A percentile compares a stretch with the other conserved stretches of the same genome.
These are phyloP conservation scores for Trypanosoma platydactyli DNA, from an alignment of 208 protist species.

Conservation along the genomic window DNA sequence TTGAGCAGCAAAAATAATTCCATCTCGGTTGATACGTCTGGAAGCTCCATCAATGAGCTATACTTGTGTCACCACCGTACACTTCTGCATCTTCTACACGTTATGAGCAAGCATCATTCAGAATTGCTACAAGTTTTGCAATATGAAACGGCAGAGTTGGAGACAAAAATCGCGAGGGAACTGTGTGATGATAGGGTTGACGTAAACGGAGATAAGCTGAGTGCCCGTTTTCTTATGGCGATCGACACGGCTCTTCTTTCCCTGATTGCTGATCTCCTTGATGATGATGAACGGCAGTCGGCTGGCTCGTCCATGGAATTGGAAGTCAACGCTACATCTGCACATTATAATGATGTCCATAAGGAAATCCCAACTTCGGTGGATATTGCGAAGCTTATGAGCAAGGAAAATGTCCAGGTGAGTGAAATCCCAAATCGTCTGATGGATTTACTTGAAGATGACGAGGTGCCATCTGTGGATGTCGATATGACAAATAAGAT, in stretches of 20 bases:
- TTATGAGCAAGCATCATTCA: conserved; percentile 18
- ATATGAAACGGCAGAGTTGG: conserved; percentile 15
- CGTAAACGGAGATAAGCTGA: background rate
- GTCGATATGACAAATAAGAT: background rate
- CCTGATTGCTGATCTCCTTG: conserved; percentile 15
- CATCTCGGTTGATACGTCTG: background rate
- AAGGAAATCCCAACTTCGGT: background rate
- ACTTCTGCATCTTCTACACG: conserved; percentile 26
- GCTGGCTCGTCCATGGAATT: too few species aligned
- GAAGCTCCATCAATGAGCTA: conserved; percentile 1
- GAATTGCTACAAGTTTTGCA: conserved; percentile 13
- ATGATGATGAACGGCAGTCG: background rate
- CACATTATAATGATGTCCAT: background rate
- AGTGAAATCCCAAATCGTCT: conserved; percentile 9
- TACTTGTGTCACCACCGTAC: conserved; percentile 33
- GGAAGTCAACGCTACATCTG: too few species aligned
- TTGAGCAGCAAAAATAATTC: background rate
- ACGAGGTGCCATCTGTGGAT: background rate
- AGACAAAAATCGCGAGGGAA: conserved; percentile 19
- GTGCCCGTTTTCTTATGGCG: conserved; percentile 31
- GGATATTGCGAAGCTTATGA: conserved; percentile 14
- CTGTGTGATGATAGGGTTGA: background rate
- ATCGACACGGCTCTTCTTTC: conserved; percentile 37
- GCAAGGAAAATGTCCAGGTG: background rate
- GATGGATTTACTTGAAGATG: conserved; percentile 10